phyloP scores from a whole-genome alignment of 1,284 basidiomycete species.

The Apiotrichum domesticum region DNA sequence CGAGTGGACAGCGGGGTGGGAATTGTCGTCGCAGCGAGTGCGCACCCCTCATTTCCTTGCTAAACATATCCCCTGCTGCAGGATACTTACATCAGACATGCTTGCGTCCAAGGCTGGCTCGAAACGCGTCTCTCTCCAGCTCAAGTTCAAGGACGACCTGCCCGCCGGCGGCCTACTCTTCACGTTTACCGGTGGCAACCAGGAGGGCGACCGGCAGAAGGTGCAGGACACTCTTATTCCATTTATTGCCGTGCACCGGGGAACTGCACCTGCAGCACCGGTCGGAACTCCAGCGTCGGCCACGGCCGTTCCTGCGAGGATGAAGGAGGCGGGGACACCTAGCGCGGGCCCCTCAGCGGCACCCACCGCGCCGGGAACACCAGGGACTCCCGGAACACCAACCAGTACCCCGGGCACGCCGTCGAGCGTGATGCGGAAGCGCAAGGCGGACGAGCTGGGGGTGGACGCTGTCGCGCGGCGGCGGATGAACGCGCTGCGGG shows the following conservation, averaged over 20 bases:
- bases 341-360: conserved; percentile 9
- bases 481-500: conserved; percentile 52
- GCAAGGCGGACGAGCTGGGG: conserved; percentile 11
- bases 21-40: no score
- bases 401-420: conserved; percentile 16
- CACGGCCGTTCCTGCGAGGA: conserved; percentile 2
- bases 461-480: conserved; percentile 6
- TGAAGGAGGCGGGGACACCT: not conserved
- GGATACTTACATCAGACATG: conserved; percentile 31
- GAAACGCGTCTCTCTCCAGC: conserved; percentile 34
- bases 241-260: conserved; percentile 38
- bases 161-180: conserved; percentile 42
- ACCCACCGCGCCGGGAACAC: conserved; percentile 6
- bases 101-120: conserved; percentile 41
- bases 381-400: not conserved
- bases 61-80: no score
- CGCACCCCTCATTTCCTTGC: no score
- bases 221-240: conserved; percentile 44
- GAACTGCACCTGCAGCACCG: not conserved
- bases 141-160: conserved; percentile 42
- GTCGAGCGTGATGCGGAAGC: conserved; percentile 6
- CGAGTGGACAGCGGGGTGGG: no score
- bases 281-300: conserved; percentile 5
- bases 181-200: conserved; percentile 33
- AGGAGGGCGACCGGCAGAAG: conserved; percentile 31